phyloP scores from a whole-genome alignment of 1,284 basidiomycete species.

The Puccinia hordei region DNA sequence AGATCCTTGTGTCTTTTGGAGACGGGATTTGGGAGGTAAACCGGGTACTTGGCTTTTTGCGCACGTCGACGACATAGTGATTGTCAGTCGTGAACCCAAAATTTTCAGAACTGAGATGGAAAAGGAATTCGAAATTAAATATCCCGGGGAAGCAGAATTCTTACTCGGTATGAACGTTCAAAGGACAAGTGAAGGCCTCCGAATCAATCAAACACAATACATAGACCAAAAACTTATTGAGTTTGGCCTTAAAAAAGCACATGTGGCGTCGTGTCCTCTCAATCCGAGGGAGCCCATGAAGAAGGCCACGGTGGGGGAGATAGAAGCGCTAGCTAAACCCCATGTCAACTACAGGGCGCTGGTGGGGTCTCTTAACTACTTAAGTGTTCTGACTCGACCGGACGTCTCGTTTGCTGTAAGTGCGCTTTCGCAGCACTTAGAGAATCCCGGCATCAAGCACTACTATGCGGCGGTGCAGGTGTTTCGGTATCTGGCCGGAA shows the following conservation, averaged over 20 bases:
- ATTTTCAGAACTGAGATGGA: too few relatives aligned
- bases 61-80: too few relatives aligned
- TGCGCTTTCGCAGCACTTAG: too few relatives aligned
- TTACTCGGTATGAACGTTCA: background rate
- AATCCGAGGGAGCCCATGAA: background rate
- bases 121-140: constrained; percentile 9
- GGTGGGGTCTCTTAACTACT: background rate
- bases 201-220: constrained; percentile 12
- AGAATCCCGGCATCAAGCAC: too few relatives aligned
- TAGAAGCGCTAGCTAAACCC: background rate
- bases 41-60: too few relatives aligned
- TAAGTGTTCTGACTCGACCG: background rate
- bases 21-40: too few relatives aligned
- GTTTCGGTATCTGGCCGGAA: too few relatives aligned
- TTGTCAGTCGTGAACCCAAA: too few relatives aligned
- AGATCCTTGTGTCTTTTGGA: too few relatives aligned
- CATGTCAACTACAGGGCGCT: background rate
- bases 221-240: background rate
- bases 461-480: too few relatives aligned
- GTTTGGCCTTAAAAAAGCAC: background rate
- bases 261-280: background rate
- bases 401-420: too few relatives aligned
- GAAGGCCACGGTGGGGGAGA: background rate
- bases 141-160: background rate
- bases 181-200: too few relatives aligned